Base-by-base conservation (phyloP, 176 grass and related monocot genomes). In the Poa annua region DNA sequence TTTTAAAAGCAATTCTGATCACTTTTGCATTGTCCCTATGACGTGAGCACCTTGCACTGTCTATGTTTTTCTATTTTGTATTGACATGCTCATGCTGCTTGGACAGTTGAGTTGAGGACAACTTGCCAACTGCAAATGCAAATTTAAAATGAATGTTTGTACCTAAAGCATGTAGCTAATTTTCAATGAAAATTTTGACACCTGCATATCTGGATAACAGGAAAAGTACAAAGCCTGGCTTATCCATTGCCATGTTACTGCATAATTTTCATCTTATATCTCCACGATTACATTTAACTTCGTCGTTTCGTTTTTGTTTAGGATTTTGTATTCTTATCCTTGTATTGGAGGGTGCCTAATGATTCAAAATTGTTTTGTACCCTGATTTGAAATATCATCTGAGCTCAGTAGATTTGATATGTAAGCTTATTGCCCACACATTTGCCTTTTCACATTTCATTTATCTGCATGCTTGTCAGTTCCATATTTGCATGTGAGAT, bases 51-150 rank as follows among this genome's bases (percentile, higher is more conserved):
- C 57, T 75, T 67, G 66, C 42, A 83, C 71, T 77, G 24, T 29
- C 41, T 75, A 45, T 72, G 47, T 47, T 17, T 86, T 82, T 82
- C 42, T 44, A 53, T 78, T 86, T 86, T 86, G 57, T 77, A 82
- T 82, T 82, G 35, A 72, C 35, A 86, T 42, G 64, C 72, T 77
- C 50, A 82, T 22, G 25, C 72, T 78, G 83, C 25, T 82, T 89
- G 74, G 65, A 65, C 34, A 65, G 7, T 65, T 82, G 83, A 65
- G 80, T 78, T 54, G 73, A 64, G 82, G 88, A 66, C 73, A 71
- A 67, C 71, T 77, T 78, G 55, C 38, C 54, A 54, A 24, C 42
- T 39, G 55, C 79, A 86, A 71, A 81, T 39, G 55, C 79, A 86
- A 71, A 81, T 55, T 54, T 48, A 48, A 25, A 53, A 66, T 83